Evolutionary conservation across 2,329 filamentous ascomycete species (phyloP), one percentile per base, ranked within the genome.

Genomic region (Epichloe gansuensis): DNA sequence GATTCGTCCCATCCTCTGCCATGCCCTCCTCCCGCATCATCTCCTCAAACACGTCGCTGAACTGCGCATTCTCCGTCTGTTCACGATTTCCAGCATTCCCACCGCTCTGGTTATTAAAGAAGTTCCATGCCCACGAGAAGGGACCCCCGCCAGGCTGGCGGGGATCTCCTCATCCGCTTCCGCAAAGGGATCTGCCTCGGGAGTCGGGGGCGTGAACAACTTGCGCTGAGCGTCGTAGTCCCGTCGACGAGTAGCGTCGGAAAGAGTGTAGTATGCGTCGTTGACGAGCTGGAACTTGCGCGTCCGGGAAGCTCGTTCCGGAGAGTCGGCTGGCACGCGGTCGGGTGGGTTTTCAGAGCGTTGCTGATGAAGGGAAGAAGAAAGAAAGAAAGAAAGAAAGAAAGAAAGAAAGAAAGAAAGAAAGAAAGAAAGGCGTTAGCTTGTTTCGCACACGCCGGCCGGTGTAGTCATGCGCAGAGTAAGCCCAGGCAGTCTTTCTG

Each of bases 231-330:
- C 75, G 64, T 97, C 91, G 71, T 96, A 97, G 55, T 95, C 89
- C 56, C 82, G 77, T 51, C 91, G 82, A 31, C 91, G 81, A 0
- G 75, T 71, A 8, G 83, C 65, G 66, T 97, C 91, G 0, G 88
- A 95, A 31, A 97, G 82, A 0, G 88, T 91, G 68, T 88, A 95
- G 75, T 95, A 95, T 57, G 90, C 89, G 64, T 95, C 90, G 72
- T 94, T 95, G 63, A 95, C 87, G 58, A 87, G 81, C 68, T 95
- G 90, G 73, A 95, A 95, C 65, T 85, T 85, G 63, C 86, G 87
- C 5, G 93, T 98, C 63, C 91, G 86, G 12, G 80, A 69, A 23
- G 81, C 69, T 57, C 91, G 88, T 61, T 97, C 90, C 39, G 91
- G 88, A 5, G 89, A 91, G 69, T 90, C 82, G 58, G 80, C 72